Conservation (phyloP, 2,329 filamentous ascomycete species). For the Neonectria neomacrospora region DNA sequence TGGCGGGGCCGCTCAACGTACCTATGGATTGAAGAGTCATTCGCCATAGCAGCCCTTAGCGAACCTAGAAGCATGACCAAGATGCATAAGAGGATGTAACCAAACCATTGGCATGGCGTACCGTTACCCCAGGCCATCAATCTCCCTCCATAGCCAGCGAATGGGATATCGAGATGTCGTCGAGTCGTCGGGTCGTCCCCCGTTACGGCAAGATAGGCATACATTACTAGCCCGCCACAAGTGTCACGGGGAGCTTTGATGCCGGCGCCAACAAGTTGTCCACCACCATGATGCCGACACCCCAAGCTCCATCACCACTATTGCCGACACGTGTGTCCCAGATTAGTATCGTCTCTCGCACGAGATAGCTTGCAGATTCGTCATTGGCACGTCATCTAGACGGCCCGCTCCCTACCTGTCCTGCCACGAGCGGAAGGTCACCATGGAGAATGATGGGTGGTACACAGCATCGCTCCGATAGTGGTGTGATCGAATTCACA, state of each 20-base stretch:
- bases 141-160: conserved; percentile 27
- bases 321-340: conserved; percentile 37
- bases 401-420: conserved; percentile 17
- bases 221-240: conserved; percentile 28
- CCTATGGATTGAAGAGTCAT: conserved; percentile 20
- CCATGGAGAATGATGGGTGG: conserved; percentile 23
- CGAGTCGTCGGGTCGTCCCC: conserved; percentile 22
- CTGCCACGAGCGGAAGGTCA: conserved; percentile 27
- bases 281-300: conserved; percentile 21
- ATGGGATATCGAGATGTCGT: conserved; percentile 25
- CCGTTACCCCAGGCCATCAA: conserved; percentile 20
- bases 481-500: conserved; percentile 36
- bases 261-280: conserved; percentile 24
- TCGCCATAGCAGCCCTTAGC: conserved; percentile 24
- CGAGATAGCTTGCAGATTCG: conserved; percentile 29
- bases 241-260: conserved; percentile 31
- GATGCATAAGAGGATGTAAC: conserved; percentile 32
- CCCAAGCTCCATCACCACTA: conserved; percentile 14
- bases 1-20: conserved; percentile 33
- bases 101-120: conserved; percentile 23
- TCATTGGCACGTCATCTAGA: conserved; percentile 37
- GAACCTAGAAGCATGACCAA: conserved; percentile 37
- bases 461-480: conserved; percentile 22
- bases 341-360: conserved; percentile 26
- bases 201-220: conserved; percentile 21